phyloP scores from a whole-genome alignment of 805 yeast species.

The Ogataea ramenticola region DNA sequence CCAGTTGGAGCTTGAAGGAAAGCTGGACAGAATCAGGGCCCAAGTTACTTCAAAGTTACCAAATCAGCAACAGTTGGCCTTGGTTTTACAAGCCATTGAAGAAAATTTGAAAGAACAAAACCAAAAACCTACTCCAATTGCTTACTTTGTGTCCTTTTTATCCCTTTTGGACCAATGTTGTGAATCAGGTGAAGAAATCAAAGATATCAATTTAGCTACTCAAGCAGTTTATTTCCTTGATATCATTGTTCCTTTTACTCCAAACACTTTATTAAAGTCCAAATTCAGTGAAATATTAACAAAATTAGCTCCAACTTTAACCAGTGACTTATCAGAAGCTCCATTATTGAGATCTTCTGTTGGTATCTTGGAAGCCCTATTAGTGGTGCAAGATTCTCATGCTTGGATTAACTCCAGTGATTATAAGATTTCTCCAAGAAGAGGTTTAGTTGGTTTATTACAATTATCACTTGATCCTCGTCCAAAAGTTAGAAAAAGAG shows the following conservation, averaged over 20 bases:
- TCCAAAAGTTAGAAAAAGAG: constrained; percentile 94
- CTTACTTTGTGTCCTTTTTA: constrained; percentile 80
- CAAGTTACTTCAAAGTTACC: constrained; percentile 76
- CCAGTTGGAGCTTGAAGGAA: constrained; percentile 49
- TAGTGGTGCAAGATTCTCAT: constrained; percentile 70
- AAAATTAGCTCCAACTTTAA: constrained; percentile 73
- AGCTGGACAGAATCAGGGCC: constrained; percentile 57
- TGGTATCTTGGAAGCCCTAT: constrained; percentile 75
- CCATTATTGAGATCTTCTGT: constrained; percentile 76
- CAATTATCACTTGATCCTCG: constrained; percentile 79
- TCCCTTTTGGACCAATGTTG: constrained; percentile 74
- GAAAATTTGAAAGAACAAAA: constrained; percentile 70
- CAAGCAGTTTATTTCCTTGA: constrained; percentile 79
- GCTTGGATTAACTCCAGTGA: constrained; percentile 62
- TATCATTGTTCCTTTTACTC: constrained; percentile 65
- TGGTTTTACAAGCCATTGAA: constrained; percentile 83
- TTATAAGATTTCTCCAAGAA: constrained; percentile 58
- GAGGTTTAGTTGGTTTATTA: constrained; percentile 73
- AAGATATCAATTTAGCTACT: constrained; percentile 60
- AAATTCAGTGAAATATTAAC: constrained; percentile 74
- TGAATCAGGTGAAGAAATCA: constrained; percentile 40
- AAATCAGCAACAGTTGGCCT: constrained; percentile 79
- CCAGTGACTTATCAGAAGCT: constrained; percentile 64
- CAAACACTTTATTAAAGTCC: constrained; percentile 59
- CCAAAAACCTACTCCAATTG: constrained; percentile 57